phyloP scores from a whole-genome alignment of 106 monocot genomes.

The Agapanthus africanus region DNA sequence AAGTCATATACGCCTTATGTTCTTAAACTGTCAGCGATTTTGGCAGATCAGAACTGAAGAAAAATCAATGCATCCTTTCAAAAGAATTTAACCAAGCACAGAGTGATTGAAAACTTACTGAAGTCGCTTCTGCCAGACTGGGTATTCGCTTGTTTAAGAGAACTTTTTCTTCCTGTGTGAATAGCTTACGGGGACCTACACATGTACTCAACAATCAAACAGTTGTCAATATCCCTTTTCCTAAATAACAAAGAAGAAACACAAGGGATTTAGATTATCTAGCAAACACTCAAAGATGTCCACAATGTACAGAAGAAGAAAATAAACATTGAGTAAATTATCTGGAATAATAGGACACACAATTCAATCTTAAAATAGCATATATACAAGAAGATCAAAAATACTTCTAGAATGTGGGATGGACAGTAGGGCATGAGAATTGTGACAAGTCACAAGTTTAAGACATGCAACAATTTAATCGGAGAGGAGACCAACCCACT shows the following conservation, averaged over 20 bases:
- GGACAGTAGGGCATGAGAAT: too few species aligned
- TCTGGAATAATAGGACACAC: not conserved
- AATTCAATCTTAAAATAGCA: not conserved
- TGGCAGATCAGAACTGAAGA: too few species aligned
- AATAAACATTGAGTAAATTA: not conserved
- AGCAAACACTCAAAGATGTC: not conserved
- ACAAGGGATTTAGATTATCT: not conserved
- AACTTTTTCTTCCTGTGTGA: slow-evolving; percentile 73
- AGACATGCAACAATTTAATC: too few species aligned
- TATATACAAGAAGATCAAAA: too few species aligned
- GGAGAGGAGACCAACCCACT: too few species aligned
- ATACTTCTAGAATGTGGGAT: too few species aligned
- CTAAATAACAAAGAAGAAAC: not conserved
- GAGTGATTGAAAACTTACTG: slow-evolving; percentile 51
- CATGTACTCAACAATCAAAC: slow-evolving; percentile 3
- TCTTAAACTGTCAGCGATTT: too few species aligned
- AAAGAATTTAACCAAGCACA: too few species aligned
- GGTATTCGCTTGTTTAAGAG: slow-evolving; percentile 80
- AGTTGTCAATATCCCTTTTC: not conserved
- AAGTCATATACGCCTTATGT: too few species aligned
- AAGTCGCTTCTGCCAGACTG: slow-evolving; percentile 52
- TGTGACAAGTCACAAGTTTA: too few species aligned
- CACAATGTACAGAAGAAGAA: too few species aligned
- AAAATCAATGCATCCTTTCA: too few species aligned
- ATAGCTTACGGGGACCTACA: slow-evolving; percentile 60